Evolutionary conservation across 2,329 filamentous ascomycete genomes (phyloP), one percentile per base, ranked within the genome.

Genomic region (Cladosporium sp.): DNA sequence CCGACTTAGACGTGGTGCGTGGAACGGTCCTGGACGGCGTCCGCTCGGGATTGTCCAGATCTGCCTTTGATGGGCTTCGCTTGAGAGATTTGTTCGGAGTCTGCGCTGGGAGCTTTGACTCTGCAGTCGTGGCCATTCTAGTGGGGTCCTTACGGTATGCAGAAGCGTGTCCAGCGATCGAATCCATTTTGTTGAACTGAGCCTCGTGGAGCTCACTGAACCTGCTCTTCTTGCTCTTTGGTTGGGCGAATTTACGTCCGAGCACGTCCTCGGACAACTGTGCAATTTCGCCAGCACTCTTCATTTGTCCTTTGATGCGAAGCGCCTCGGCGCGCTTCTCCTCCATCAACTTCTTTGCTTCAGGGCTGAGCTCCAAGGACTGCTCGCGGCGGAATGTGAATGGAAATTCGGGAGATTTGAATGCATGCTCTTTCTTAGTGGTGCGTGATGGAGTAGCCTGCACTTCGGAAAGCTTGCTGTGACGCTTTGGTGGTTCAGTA

Each of bases 131-230:
- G 36, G 38, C 41, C 35, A 46, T 13, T 9, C 49, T 33, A 9
- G 39, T 47, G 12, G 52, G 48, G 53, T 79, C 75, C 18, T 78
- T 78, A 54, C 88, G 78, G 72, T 84, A 93, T 13, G 85, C 80
- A 9, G 91, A 95, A 7, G 89, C 78, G 65, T 96, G 91, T 55
- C 84, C 84, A 38, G 83, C 88, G 63, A 97, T 96, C 2, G 91
- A 96, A 66, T 95, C 90, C 92, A 97, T 96, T 75, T 95, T 97
- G 71, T 88, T 88, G 72, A 97, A 96, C 62, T 92, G 81, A 43
- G 84, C 83, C 80, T 88, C 86, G 66, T 97, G 92, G 32, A 81
- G 83, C 55, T 89, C 85, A 65, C 88, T 95, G 71, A 85, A 97
- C 39, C 92, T 84, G 42, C 83, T 75, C 43, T 82, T 78, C 66